Conservation (phyloP, 2,329 filamentous ascomycete species). For the Fusarium subglutinans region DNA sequence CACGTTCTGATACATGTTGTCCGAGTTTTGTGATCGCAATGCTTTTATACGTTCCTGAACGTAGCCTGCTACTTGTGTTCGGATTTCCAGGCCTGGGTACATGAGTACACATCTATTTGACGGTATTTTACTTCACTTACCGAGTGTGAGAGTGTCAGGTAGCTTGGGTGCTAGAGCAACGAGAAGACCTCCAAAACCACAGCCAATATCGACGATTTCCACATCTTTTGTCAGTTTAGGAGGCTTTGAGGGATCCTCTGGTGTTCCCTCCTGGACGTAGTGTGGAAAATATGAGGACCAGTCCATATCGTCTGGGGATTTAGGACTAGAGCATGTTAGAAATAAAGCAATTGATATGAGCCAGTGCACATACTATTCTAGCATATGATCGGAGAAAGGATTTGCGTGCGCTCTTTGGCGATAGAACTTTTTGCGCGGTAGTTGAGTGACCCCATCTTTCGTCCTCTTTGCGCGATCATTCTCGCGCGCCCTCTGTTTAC, state of each 20-base stretch:
- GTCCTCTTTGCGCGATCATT: constrained; percentile 68
- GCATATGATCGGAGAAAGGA: constrained; percentile 92
- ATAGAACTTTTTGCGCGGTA: constrained; percentile 96
- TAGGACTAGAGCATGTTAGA: constrained; percentile 66
- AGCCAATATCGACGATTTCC: constrained; percentile 95
- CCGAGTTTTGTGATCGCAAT: constrained; percentile 72
- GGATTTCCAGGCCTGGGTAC: constrained; percentile 84
- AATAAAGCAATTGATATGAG: not conserved
- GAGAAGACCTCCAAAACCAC: constrained; percentile 91
- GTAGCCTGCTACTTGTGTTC: constrained; percentile 87
- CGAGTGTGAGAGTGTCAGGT: constrained; percentile 84
- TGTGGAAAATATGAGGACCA: constrained; percentile 87
- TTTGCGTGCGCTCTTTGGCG: constrained; percentile 97
- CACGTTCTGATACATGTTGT: constrained; percentile 80
- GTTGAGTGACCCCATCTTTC: constrained; percentile 63
- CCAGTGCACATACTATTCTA: constrained; percentile 75
- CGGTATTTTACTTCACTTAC: constrained; percentile 55
- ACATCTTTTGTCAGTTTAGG: constrained; percentile 67
- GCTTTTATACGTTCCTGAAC: constrained; percentile 88
- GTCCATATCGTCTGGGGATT: constrained; percentile 84
- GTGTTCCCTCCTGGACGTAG: constrained; percentile 62
- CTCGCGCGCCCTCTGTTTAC: constrained; percentile 72
- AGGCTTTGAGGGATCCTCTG: constrained; percentile 43
- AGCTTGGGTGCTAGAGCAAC: constrained; percentile 85
- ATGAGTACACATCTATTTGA: not conserved